These are phyloP conservation scores for Phytophthora kernoviae DNA, from an alignment of 352 stramenopile genomes.

Conservation along the genomic window DNA sequence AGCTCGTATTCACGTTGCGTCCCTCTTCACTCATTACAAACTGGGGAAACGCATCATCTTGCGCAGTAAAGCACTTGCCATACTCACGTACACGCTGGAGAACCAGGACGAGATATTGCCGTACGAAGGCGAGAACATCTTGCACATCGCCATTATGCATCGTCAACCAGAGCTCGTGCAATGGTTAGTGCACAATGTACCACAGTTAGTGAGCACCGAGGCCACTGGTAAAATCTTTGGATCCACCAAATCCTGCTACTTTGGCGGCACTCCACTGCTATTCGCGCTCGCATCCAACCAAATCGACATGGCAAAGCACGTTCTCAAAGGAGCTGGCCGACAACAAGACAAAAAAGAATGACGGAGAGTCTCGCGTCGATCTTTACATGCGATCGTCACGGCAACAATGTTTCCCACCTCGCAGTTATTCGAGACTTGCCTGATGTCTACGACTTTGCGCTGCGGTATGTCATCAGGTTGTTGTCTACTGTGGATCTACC, in stretches of 20 bases:
- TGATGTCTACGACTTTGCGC: slow-evolving; percentile 61
- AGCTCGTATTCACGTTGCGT: slow-evolving; percentile 51
- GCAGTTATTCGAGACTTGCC: slow-evolving; percentile 62
- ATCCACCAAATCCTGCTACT: slow-evolving; percentile 61
- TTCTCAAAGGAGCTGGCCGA: slow-evolving; percentile 37
- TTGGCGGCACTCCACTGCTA: slow-evolving; percentile 57
- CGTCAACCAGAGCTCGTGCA: slow-evolving; percentile 37
- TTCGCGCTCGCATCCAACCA: slow-evolving; percentile 67
- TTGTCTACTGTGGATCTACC: slow-evolving; percentile 12
- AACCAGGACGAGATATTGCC: slow-evolving; percentile 38
- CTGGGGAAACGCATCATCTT: slow-evolving; percentile 53
- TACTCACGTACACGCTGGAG: slow-evolving; percentile 45
- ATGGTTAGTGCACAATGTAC: slow-evolving; percentile 46
- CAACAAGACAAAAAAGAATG: slow-evolving; percentile 16
- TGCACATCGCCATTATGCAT: slow-evolving; percentile 73
- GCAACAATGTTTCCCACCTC: slow-evolving; percentile 68
- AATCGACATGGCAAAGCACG: slow-evolving; percentile 44
- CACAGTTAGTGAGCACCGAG: slow-evolving; percentile 48
- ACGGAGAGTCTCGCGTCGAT: slow-evolving; percentile 35
- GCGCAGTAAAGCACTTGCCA: slow-evolving; percentile 27
- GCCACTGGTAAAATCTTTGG: slow-evolving; percentile 59
- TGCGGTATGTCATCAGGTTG: slow-evolving; percentile 27
- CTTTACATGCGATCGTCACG: slow-evolving; percentile 56
- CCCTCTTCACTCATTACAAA: slow-evolving; percentile 64
- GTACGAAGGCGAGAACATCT: slow-evolving; percentile 69